These are phyloP conservation scores for Camellia sinensis DNA, from an alignment of 148 eudicot genomes.

Conservation along the genomic window DNA sequence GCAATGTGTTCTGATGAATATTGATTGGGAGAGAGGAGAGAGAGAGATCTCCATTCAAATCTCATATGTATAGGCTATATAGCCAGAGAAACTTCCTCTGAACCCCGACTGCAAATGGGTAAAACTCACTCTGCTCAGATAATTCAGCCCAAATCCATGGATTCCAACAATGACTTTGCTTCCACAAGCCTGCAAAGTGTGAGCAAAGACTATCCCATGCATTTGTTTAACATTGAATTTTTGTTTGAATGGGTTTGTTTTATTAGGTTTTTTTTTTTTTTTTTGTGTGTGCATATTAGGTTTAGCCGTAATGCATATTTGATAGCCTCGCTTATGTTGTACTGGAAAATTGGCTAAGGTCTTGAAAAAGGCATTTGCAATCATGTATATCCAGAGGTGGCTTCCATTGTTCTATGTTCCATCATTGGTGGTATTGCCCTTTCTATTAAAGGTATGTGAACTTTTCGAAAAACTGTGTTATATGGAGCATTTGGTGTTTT, in stretches of 20 bases:
- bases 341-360: slow-evolving; percentile 69
- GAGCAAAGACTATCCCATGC: slow-evolving; percentile 17
- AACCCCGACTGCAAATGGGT: slow-evolving; percentile 29
- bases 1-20: too few relatives aligned
- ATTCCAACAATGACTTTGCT: slow-evolving; percentile 34
- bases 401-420: slow-evolving; percentile 98
- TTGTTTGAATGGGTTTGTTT: neutral
- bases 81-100: slow-evolving; percentile 19
- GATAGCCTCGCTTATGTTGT: slow-evolving; percentile 81
- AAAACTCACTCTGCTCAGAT: slow-evolving; percentile 22
- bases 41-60: too few relatives aligned
- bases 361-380: slow-evolving; percentile 73
- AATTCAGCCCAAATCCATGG: slow-evolving; percentile 36
- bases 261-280: too few relatives aligned
- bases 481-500: slow-evolving; percentile 2
- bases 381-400: slow-evolving; percentile 95
- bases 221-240: too few relatives aligned
- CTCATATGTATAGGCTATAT: too few relatives aligned
- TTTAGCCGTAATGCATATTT: slow-evolving; percentile 64
- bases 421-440: slow-evolving; percentile 88
- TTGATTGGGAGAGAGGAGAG: too few relatives aligned
- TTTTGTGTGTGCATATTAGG: slow-evolving; percentile 38
- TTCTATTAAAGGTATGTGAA: slow-evolving; percentile 66
- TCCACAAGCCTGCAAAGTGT: slow-evolving; percentile 43
- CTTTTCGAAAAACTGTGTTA: neutral